Percentiles rank a stretch among this genome's conserved stretches.
Evolutionary conservation across 2,329 filamentous ascomycete species (phyloP).

Genomic region (Tolypocladium tundrense): DNA sequence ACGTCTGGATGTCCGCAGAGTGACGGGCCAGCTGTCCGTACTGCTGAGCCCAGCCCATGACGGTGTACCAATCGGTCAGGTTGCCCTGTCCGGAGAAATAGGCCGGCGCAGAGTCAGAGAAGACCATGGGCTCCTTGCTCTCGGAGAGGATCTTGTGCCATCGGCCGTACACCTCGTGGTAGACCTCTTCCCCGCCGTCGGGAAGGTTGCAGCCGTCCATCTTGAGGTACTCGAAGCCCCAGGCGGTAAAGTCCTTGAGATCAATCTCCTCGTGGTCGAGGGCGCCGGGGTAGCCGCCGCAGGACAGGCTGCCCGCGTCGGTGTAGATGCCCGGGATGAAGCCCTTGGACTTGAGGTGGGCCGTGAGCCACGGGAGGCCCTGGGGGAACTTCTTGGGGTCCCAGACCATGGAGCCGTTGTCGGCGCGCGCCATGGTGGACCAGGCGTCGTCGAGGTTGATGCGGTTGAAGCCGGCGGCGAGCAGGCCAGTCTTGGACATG

Average conservation of each 20-base stretch:
- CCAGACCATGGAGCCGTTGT: slow-evolving; percentile 28
- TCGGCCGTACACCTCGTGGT: slow-evolving; percentile 22
- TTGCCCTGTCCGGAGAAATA: slow-evolving; percentile 27
- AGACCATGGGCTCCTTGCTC: slow-evolving; percentile 26
- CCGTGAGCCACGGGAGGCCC: slow-evolving; percentile 30
- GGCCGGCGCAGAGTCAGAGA: slow-evolving; percentile 34
- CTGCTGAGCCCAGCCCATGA: slow-evolving; percentile 31
- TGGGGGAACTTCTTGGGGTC: slow-evolving; percentile 29
- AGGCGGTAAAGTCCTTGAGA: slow-evolving; percentile 24
- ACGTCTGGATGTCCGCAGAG: slow-evolving; percentile 30
- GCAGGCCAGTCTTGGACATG: slow-evolving; percentile 30
- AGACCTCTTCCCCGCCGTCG: slow-evolving; percentile 8
- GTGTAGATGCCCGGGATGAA: slow-evolving; percentile 36
- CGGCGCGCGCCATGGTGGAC: slow-evolving; percentile 22
- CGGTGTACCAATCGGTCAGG: slow-evolving; percentile 30
- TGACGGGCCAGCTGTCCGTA: slow-evolving; percentile 34
- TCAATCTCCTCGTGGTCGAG: slow-evolving; percentile 30
- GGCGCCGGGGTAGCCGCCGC: slow-evolving; percentile 30
- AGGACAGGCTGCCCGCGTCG: slow-evolving; percentile 32
- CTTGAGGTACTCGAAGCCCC: slow-evolving; percentile 28
- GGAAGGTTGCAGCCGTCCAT: slow-evolving; percentile 30
- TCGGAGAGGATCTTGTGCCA: slow-evolving; percentile 31
- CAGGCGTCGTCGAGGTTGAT: slow-evolving; percentile 37
- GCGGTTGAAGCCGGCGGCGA: slow-evolving; percentile 18
- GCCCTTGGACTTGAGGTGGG: slow-evolving; percentile 24